Evolutionary conservation across 306 rosid genomes (phyloP).

Genomic region (Begonia peltatifolia): DNA sequence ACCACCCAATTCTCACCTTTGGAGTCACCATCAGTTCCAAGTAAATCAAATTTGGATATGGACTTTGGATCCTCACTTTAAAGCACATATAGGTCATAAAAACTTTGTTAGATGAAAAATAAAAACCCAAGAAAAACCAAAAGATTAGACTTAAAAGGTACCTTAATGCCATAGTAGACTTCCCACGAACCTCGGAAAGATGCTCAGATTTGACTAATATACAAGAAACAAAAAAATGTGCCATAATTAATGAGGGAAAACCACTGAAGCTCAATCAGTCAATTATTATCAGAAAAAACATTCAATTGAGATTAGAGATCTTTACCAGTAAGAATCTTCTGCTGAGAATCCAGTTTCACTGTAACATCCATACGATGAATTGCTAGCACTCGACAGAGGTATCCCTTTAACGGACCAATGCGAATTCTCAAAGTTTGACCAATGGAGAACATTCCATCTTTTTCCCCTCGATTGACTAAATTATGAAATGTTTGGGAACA

Average conservation of each 20-base stretch:
- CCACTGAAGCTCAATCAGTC: too few relatives aligned
- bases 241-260: too few relatives aligned
- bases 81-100: slow-evolving; percentile 15
- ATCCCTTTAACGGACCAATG: slow-evolving; percentile 94
- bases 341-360: slow-evolving; percentile 96
- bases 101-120: not conserved
- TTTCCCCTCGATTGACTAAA: slow-evolving; percentile 65
- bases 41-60: slow-evolving; percentile 49
- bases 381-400: slow-evolving; percentile 84
- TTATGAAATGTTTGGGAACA: slow-evolving; percentile 8
- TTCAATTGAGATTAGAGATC: slow-evolving; percentile 3
- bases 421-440: slow-evolving; percentile 96
- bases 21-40: slow-evolving; percentile 53
- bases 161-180: slow-evolving; percentile 41
- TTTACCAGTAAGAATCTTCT: slow-evolving; percentile 88
- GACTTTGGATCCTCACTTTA: slow-evolving; percentile 46
- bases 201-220: slow-evolving; percentile 67
- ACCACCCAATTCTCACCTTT: slow-evolving; percentile 34
- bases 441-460: slow-evolving; percentile 50
- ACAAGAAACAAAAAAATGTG: too few relatives aligned
- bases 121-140: not conserved
- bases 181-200: slow-evolving; percentile 81
- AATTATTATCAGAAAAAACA: not conserved
- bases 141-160: slow-evolving; percentile 14
- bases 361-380: slow-evolving; percentile 78